These are phyloP conservation scores for Peniophora sp. DNA, from an alignment of 1,284 basidiomycete species.

Conservation along the genomic window DNA sequence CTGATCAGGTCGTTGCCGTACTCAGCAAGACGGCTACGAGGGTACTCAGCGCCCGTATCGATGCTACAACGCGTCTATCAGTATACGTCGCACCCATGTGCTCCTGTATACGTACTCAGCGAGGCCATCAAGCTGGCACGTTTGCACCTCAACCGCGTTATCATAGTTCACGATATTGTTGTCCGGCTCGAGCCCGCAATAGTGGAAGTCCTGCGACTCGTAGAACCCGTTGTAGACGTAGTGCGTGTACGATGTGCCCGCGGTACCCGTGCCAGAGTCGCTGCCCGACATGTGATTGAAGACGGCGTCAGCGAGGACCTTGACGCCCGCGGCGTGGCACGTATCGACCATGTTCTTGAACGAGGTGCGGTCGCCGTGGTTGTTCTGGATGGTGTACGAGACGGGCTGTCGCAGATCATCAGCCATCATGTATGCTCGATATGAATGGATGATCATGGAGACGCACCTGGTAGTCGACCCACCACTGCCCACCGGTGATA, in stretches of 20 bases:
- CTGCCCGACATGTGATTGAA: conserved; percentile 59
- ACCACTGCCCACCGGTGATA: conserved; percentile 37
- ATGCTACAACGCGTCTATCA: conserved; percentile 25
- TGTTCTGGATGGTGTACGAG: conserved; percentile 51
- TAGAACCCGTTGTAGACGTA: conserved; percentile 55
- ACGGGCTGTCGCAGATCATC: conserved; percentile 36
- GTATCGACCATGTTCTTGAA: conserved; percentile 48
- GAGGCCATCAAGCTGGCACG: conserved; percentile 47
- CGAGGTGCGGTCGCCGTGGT: conserved; percentile 46
- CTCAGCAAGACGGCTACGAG: conserved; percentile 40
- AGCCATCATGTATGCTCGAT: too few relatives aligned
- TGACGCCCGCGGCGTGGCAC: conserved; percentile 55
- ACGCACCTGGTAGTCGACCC: conserved; percentile 53
- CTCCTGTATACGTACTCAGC: conserved; percentile 43
- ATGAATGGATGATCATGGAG: too few relatives aligned
- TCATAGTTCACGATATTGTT: conserved; percentile 51
- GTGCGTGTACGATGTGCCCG: conserved; percentile 42
- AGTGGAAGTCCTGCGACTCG: conserved; percentile 50
- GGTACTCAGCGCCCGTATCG: conserved; percentile 54
- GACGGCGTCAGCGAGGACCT: conserved; percentile 56
- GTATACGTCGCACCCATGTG: conserved; percentile 1
- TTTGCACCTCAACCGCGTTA: conserved; percentile 48
- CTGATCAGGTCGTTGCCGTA: conserved; percentile 57
- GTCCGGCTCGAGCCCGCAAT: conserved; percentile 46
- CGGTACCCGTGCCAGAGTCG: conserved; percentile 40